Percentiles rank a stretch among this genome's conserved stretches.
Evolutionary conservation across 1,284 basidiomycete genomes (phyloP).

Genomic region (Tylopilus orsonianus): DNA sequence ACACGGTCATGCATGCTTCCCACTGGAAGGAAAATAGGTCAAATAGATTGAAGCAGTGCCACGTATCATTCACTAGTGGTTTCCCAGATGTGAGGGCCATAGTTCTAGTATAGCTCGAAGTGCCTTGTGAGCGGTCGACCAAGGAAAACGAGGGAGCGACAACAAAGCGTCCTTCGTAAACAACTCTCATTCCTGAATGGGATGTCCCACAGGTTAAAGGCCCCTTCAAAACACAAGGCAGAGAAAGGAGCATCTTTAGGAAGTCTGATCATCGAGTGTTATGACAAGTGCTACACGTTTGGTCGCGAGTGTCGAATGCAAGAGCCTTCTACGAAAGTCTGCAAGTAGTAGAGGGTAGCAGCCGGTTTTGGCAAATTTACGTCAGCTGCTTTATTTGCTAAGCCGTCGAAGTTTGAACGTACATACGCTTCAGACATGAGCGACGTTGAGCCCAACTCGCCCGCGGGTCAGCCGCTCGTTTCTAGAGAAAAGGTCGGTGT

Average conservation of each 20-base stretch:
- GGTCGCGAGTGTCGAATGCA: slow-evolving; percentile 37
- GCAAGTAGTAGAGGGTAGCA: no score
- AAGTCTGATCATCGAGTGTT: no score
- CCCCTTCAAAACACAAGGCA: slow-evolving; percentile 64
- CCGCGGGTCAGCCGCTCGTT: slow-evolving; percentile 37
- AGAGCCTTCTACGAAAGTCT: slow-evolving; percentile 56
- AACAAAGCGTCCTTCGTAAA: slow-evolving; percentile 54
- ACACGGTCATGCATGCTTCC: slow-evolving; percentile 72
- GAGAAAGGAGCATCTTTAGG: no score
- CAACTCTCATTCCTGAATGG: slow-evolving; percentile 60
- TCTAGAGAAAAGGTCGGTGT: slow-evolving; percentile 41
- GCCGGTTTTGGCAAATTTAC: background rate
- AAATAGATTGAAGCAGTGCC: background rate
- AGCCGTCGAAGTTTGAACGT: background rate
- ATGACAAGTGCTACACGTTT: no score
- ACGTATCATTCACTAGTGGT: slow-evolving; percentile 44
- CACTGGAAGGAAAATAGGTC: slow-evolving; percentile 38
- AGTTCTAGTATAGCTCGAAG: no score
- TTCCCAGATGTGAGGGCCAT: slow-evolving; percentile 57
- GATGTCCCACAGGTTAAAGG: slow-evolving; percentile 66
- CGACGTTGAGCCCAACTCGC: slow-evolving; percentile 38
- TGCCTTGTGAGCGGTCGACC: slow-evolving; percentile 56
- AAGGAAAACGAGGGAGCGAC: background rate
- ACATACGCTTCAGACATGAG: slow-evolving; percentile 21
- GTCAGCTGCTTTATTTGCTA: background rate